Conservation (phyloP, 768 basidiomycete species). For the Chiua virens region DNA sequence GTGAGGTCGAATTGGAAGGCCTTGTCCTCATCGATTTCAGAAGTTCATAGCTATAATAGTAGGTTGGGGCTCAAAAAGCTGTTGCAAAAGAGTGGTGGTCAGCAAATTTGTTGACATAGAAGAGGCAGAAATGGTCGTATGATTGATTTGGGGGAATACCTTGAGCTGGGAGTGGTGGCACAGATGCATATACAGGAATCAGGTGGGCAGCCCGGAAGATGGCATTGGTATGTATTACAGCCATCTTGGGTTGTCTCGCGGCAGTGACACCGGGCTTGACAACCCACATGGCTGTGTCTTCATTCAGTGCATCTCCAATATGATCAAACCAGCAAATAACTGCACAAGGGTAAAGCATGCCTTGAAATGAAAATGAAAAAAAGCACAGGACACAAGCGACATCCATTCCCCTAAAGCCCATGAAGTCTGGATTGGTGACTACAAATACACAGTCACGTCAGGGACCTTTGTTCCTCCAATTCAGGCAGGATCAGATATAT, state of each 20-base stretch:
- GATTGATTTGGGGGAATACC: constrained; percentile 17
- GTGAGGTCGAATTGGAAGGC: too few species aligned
- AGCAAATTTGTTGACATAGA: constrained; percentile 18
- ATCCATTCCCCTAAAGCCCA: too few species aligned
- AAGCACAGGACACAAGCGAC: constrained; percentile 5
- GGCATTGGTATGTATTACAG: constrained; percentile 27
- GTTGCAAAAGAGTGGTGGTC: constrained; percentile 29
- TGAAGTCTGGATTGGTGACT: too few species aligned
- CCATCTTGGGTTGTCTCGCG: background rate
- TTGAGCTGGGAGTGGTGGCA: background rate
- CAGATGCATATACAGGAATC: constrained; percentile 21
- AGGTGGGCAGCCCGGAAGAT: constrained; percentile 34
- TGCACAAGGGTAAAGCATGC: constrained; percentile 17
- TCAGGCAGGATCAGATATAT: too few species aligned
- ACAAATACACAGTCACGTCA: too few species aligned
- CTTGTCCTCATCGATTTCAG: too few species aligned
- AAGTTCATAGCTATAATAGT: too few species aligned
- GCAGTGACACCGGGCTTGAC: constrained; percentile 9
- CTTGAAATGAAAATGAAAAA: constrained; percentile 18
- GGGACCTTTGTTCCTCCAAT: too few species aligned
- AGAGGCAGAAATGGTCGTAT: constrained; percentile 17
- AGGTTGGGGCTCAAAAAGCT: constrained; percentile 2
- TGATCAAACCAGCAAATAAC: constrained; percentile 21
- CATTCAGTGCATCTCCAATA: constrained; percentile 15
- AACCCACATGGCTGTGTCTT: constrained; percentile 30